A percentile compares a stretch with the other conserved stretches of the same genome.
These are phyloP conservation scores for Penicillium decumbens DNA, from an alignment of 2,329 filamentous ascomycete genomes.

Conservation along the genomic window DNA sequence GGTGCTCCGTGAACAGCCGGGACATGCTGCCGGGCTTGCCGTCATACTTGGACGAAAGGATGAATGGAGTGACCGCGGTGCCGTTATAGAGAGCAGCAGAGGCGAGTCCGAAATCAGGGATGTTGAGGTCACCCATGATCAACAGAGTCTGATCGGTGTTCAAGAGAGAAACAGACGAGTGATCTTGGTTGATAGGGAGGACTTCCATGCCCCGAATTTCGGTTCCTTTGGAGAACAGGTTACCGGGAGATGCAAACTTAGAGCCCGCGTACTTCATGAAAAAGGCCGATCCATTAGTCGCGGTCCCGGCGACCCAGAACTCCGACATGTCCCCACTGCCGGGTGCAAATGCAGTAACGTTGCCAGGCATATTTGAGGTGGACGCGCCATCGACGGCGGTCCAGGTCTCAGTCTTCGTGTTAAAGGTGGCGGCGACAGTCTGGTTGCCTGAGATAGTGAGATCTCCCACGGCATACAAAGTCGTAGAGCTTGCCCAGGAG, in stretches of 20 bases:
- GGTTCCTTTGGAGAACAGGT: constrained; percentile 61
- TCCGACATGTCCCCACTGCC: constrained; percentile 67
- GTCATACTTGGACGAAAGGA: constrained; percentile 66
- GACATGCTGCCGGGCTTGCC: constrained; percentile 69
- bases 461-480: constrained; percentile 72
- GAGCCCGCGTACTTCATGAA: constrained; percentile 76
- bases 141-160: constrained; percentile 67
- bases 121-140: constrained; percentile 74
- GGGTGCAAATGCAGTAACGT: constrained; percentile 68
- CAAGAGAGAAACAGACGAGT: constrained; percentile 61
- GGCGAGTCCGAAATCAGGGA: constrained; percentile 71
- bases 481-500: constrained; percentile 68
- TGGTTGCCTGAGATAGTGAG: constrained; percentile 63
- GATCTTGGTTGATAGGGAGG: constrained; percentile 64
- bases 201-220: constrained; percentile 76
- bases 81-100: constrained; percentile 89
- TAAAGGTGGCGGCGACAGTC: constrained; percentile 68
- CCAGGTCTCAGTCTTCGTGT: constrained; percentile 65
- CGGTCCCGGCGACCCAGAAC: constrained; percentile 77
- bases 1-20: constrained; percentile 75
- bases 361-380: constrained; percentile 61
- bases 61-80: constrained; percentile 69
- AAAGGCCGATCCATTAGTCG: constrained; percentile 64
- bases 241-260: constrained; percentile 62
- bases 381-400: constrained; percentile 52